These are phyloP conservation scores for Forsythia suspensa DNA, from an alignment of 257 asterid genomes.

Conservation along the genomic window DNA sequence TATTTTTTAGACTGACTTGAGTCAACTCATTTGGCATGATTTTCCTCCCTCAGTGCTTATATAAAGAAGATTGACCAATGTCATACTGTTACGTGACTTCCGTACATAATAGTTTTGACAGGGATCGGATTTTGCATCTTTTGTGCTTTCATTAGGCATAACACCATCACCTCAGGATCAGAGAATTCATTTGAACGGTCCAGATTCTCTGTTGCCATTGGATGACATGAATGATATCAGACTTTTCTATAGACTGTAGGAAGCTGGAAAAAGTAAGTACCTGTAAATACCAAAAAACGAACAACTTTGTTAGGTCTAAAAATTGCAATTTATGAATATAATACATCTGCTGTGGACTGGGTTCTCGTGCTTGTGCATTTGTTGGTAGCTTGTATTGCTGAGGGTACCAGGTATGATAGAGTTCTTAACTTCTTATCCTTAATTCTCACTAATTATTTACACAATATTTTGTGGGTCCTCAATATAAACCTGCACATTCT, in stretches of 20 bases:
- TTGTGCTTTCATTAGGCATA: neutral
- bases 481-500: slow-evolving; percentile 49
- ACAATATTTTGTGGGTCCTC: slow-evolving; percentile 37
- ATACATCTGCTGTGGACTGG: slow-evolving; percentile 9
- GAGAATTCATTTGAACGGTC: neutral
- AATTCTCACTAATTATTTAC: slow-evolving; percentile 7
- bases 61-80: no score
- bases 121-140: neutral
- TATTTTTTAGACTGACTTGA: no score
- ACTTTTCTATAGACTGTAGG: neutral
- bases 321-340: neutral
- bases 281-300: neutral
- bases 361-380: slow-evolving; percentile 17
- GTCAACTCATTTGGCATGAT: no score
- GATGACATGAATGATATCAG: neutral
- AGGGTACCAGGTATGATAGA: slow-evolving; percentile 31
- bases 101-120: no score
- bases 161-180: neutral
- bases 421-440: slow-evolving; percentile 26
- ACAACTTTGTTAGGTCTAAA: neutral
- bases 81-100: no score
- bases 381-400: slow-evolving; percentile 28
- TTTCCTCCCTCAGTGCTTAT: no score
- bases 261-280: neutral
- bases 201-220: neutral